A percentile compares a stretch with the other conserved stretches of the same genome.
Conservation (phyloP, 768 basidiomycete genomes). For the Leccinum arenicola region DNA sequence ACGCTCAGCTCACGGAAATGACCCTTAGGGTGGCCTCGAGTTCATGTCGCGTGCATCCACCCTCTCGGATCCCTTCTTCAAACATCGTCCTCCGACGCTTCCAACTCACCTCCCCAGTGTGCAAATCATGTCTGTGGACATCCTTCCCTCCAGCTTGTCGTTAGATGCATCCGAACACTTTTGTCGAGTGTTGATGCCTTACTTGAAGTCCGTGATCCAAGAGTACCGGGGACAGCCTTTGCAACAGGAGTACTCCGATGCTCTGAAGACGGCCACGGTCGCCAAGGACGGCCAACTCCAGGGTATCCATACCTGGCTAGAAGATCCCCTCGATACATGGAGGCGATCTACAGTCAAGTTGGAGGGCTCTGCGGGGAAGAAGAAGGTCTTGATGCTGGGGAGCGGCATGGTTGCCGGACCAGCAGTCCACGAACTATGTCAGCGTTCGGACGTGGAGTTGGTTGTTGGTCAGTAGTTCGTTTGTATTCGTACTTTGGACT, state of each 20-base stretch:
- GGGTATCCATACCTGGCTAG: conserved; percentile 57
- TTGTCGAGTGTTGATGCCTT: conserved; percentile 61
- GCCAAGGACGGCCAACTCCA: conserved; percentile 55
- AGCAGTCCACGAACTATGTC: conserved; percentile 71
- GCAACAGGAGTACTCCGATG: conserved; percentile 33
- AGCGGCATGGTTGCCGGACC: conserved; percentile 97
- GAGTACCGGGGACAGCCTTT: conserved; percentile 33
- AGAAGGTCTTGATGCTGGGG: conserved; percentile 77
- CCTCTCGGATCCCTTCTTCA: conserved; percentile 72
- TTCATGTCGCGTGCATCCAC: conserved; percentile 79
- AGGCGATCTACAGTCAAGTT: conserved; percentile 15
- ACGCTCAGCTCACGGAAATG: background rate
- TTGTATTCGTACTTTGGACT: conserved; percentile 17
- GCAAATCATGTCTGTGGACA: conserved; percentile 88
- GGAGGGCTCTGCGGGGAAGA: conserved; percentile 36
- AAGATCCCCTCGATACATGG: conserved; percentile 47
- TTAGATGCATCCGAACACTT: conserved; percentile 80
- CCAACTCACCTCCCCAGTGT: conserved; percentile 50
- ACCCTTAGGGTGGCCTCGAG: conserved; percentile 72
- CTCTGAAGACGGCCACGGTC: conserved; percentile 71
- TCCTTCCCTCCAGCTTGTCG: conserved; percentile 82
- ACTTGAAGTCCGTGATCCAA: conserved; percentile 57
- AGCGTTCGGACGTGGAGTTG: conserved; percentile 60
- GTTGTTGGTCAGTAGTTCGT: conserved; percentile 62
- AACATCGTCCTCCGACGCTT: conserved; percentile 40